Base-by-base conservation (phyloP, 2,329 filamentous ascomycete species). In the Pyrenophora tritici-repentis region DNA sequence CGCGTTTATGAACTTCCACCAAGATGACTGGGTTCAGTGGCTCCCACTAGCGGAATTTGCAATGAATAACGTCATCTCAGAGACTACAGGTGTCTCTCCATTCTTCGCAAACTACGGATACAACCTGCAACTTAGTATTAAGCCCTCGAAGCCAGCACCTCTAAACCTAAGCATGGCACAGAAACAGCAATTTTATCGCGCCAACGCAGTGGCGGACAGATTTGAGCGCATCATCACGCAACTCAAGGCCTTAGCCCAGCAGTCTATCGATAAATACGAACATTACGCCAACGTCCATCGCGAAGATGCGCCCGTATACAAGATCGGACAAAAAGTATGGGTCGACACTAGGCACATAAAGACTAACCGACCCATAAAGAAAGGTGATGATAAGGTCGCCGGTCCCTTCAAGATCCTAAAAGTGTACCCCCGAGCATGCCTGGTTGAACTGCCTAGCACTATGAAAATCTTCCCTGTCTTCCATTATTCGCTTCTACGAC, bases 381-480 rank as follows among this genome's bases (percentile, higher is more conserved):
- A 41, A 13, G 10, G 29, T 17, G 38, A 41, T 13, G 17, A 13
- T 22, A 42, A 42, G 40, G 5, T 33, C 12, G 16, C 33, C 8
- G 16, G 40, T 3, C 29, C 29, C 4, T 42, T 13, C 13, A n/a
- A 18, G 16, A 13, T 42, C 12, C 1, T 4, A 6, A 18, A 42
- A 17, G 13, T 42, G 1, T 20, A 16, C 17, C 17, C 10, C 13
- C 22, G 34, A 4, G 29, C 40, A 3, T 42, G 33, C 16, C 9
- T 9, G 1, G 26, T 42, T 7, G 16, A 42, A 6, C 16, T 42
- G 14, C 40, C 16, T 7, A 16, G 14, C 8, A 33, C 16, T 3
- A 42, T 42, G 8, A 42, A 34, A 20, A 44, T 44, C n/a, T 14
- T 36, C 20, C 33, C 42, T 44, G 18, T 44, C 9, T 44, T 44